phyloP scores from a whole-genome alignment of 441 rosid genomes.

The Euphorbia corollata region DNA sequence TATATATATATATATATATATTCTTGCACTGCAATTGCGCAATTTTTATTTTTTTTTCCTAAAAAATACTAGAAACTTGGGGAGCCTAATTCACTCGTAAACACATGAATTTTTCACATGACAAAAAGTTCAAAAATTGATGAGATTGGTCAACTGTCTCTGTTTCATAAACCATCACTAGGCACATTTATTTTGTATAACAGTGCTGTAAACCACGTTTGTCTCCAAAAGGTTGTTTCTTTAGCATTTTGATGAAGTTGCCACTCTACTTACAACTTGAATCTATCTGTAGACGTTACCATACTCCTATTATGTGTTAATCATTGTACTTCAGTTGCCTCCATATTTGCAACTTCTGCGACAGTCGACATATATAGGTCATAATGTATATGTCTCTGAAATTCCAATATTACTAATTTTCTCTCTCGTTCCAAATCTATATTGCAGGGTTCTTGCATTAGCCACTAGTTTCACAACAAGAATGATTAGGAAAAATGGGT shows the following conservation, averaged over 20 bases:
- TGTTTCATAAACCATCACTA: not conserved
- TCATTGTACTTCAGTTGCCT: not conserved
- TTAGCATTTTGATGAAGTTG: conserved; percentile 1
- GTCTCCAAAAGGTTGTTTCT: not conserved
- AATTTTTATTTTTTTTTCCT: too few relatives aligned
- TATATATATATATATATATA: too few relatives aligned
- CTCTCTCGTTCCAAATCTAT: conserved; percentile 22
- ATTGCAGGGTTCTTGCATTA: conserved; percentile 73
- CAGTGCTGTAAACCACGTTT: not conserved
- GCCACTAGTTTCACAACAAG: conserved; percentile 78
- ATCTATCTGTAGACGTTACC: not conserved
- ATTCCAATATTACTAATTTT: not conserved
- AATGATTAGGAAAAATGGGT: conserved; percentile 71
- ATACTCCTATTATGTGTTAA: not conserved
- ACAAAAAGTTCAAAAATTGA: too few relatives aligned
- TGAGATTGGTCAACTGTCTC: not conserved
- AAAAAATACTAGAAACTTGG: too few relatives aligned
- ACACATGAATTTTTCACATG: too few relatives aligned
- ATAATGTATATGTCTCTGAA: not conserved
- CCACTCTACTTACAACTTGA: not conserved
- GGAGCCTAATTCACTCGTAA: too few relatives aligned
- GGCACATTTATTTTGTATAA: not conserved
- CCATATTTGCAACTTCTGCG: not conserved
- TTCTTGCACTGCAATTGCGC: too few relatives aligned
- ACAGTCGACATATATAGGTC: not conserved